Conservation (phyloP, 805 yeast genomes). For the Metschnikowia continentalis region DNA sequence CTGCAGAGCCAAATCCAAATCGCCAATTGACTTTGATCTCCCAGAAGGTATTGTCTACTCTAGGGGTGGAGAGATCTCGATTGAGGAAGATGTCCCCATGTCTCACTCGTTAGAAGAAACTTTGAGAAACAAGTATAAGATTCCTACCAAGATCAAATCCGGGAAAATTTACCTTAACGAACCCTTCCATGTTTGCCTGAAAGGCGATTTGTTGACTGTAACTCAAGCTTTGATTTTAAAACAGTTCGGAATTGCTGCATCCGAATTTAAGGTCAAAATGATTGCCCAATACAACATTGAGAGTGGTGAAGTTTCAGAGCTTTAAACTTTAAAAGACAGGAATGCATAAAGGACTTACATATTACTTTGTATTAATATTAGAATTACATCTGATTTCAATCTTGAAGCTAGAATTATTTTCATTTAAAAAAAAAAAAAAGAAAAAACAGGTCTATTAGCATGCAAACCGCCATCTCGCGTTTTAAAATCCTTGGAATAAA, state of each 20-base stretch:
- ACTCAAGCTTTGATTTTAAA: constrained; percentile 88
- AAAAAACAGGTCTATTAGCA: neutral
- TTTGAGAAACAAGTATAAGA: constrained; percentile 78
- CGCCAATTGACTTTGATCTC: constrained; percentile 78
- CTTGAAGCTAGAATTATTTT: neutral
- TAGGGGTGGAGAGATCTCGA: constrained; percentile 88
- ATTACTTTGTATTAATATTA: neutral
- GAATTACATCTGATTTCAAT: neutral
- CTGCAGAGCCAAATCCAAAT: constrained; percentile 81
- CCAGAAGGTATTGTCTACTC: constrained; percentile 92
- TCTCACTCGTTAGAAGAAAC: constrained; percentile 94
- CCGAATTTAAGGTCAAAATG: constrained; percentile 80
- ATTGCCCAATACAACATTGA: constrained; percentile 77
- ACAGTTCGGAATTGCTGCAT: constrained; percentile 92
- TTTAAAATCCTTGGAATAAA: neutral
- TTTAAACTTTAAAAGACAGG: constrained; percentile 4
- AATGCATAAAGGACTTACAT: neutral
- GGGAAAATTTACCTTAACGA: constrained; percentile 80
- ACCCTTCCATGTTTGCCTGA: constrained; percentile 74
- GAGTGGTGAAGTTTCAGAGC: constrained; percentile 26
- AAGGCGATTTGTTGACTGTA: constrained; percentile 80
- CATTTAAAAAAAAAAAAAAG: neutral
- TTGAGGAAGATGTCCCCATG: constrained; percentile 94
- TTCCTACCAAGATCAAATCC: constrained; percentile 84
- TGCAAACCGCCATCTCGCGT: neutral